These are phyloP conservation scores for Panicum miliaceum DNA, from an alignment of 176 grass and related monocot species.

Conservation along the genomic window DNA sequence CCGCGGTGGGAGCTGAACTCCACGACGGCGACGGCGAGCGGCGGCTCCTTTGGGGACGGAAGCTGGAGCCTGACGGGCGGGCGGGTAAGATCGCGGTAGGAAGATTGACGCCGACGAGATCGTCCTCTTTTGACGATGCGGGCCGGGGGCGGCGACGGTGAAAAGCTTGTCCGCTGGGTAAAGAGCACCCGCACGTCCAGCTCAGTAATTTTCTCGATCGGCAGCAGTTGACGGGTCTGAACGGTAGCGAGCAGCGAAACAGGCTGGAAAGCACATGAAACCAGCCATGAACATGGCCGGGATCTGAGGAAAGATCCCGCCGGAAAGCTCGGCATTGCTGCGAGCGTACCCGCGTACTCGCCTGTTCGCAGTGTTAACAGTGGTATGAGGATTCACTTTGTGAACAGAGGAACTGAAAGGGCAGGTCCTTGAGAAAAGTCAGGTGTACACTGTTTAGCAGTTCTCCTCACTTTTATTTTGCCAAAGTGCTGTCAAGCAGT, in stretches of 20 bases:
- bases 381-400: neutral
- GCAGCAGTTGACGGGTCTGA: neutral
- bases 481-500: neutral
- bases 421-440: neutral
- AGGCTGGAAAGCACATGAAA: neutral
- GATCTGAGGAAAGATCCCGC: neutral
- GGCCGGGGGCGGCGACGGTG: neutral
- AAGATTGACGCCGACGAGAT: conserved; percentile 24
- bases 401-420: neutral
- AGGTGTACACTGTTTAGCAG: neutral
- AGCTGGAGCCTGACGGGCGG: neutral
- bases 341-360: neutral
- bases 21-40: neutral
- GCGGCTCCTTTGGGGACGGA: neutral
- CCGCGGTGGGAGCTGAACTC: neutral
- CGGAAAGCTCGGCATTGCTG: neutral
- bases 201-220: neutral
- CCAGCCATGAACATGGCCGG: neutral
- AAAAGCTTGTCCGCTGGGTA: neutral
- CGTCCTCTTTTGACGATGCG: neutral
- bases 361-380: neutral
- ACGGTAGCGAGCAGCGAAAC: neutral
- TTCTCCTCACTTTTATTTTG: neutral
- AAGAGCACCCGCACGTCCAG: neutral
- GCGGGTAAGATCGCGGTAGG: neutral